phyloP scores from a whole-genome alignment of 1,139 yeast genomes.

The Saccharomycopsis hybrid region DNA sequence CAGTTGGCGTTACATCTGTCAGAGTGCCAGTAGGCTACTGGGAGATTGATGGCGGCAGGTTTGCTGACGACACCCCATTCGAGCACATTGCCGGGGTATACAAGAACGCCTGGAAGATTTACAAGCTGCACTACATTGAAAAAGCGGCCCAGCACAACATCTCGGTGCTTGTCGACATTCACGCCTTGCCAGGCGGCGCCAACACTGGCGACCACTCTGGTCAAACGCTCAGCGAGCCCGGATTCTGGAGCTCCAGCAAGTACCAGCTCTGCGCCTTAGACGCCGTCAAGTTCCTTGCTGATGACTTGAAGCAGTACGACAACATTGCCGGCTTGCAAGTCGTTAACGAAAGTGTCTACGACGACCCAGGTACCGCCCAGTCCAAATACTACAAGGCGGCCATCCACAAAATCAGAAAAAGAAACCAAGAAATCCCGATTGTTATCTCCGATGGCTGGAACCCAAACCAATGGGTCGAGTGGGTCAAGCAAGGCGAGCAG shows the following conservation, averaged over 20 bases:
- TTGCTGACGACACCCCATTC: constrained; percentile 57
- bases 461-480: constrained; percentile 71
- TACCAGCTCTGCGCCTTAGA: constrained; percentile 43
- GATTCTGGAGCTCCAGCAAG: constrained; percentile 50
- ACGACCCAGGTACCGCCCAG: constrained; percentile 45
- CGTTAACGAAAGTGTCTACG: constrained; percentile 76
- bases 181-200: constrained; percentile 91
- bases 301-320: constrained; percentile 49
- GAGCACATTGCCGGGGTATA: constrained; percentile 51
- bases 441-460: constrained; percentile 94
- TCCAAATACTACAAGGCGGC: constrained; percentile 65
- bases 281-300: constrained; percentile 53
- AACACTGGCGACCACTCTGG: constrained; percentile 85
- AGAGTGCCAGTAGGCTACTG: constrained; percentile 91
- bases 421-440: constrained; percentile 57
- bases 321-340: constrained; percentile 79
- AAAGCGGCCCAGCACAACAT: constrained; percentile 53
- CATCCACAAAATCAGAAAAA: constrained; percentile 48
- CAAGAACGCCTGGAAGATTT: constrained; percentile 58
- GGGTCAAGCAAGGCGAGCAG: constrained; percentile 44
- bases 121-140: constrained; percentile 41
- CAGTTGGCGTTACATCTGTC: constrained; percentile 64
- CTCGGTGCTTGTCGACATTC: constrained; percentile 76
- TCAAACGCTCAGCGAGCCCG: constrained; percentile 49
- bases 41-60: constrained; percentile 67